Evolutionary conservation across 106 monocot genomes (phyloP).

Genomic region (Allium cepa): DNA sequence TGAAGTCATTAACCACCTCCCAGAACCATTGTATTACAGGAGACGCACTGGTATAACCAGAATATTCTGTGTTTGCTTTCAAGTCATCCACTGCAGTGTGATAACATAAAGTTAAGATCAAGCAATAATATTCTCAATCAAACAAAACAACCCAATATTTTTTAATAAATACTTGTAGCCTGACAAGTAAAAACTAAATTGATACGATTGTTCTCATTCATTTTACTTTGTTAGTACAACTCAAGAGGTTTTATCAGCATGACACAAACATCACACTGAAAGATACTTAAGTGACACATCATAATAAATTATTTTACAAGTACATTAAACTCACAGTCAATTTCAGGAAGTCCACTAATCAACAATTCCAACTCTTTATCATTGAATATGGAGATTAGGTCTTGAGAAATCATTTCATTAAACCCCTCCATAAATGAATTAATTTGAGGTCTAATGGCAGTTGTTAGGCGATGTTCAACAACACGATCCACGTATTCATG

Average conservation of each 20-base stretch:
- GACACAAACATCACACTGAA: too few relatives aligned
- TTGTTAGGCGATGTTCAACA: slow-evolving; percentile 86
- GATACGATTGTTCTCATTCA: too few relatives aligned
- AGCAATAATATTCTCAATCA: neutral
- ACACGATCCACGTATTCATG: slow-evolving; percentile 94
- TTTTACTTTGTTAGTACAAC: too few relatives aligned
- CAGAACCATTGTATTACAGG: slow-evolving; percentile 99
- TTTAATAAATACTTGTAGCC: neutral
- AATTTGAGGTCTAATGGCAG: slow-evolving; percentile 94
- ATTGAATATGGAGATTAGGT: slow-evolving; percentile 92
- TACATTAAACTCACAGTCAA: slow-evolving; percentile 64
- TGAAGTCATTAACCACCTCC: slow-evolving; percentile 91
- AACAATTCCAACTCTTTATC: slow-evolving; percentile 96
- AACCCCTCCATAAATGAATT: slow-evolving; percentile 97
- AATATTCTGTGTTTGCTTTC: slow-evolving; percentile 90
- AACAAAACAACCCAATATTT: too few relatives aligned
- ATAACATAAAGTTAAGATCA: neutral
- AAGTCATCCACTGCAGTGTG: slow-evolving; percentile 80
- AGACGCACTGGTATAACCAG: slow-evolving; percentile 91
- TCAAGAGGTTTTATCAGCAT: too few relatives aligned
- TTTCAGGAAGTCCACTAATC: slow-evolving; percentile 98
- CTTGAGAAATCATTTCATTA: slow-evolving; percentile 73
- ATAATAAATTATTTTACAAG: too few relatives aligned
- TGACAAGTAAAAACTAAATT: neutral
- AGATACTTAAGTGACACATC: too few relatives aligned